Evolutionary conservation across 768 basidiomycete species (phyloP), one percentile per base, ranked within the genome.

Genomic region (Tulasnella calospora): DNA sequence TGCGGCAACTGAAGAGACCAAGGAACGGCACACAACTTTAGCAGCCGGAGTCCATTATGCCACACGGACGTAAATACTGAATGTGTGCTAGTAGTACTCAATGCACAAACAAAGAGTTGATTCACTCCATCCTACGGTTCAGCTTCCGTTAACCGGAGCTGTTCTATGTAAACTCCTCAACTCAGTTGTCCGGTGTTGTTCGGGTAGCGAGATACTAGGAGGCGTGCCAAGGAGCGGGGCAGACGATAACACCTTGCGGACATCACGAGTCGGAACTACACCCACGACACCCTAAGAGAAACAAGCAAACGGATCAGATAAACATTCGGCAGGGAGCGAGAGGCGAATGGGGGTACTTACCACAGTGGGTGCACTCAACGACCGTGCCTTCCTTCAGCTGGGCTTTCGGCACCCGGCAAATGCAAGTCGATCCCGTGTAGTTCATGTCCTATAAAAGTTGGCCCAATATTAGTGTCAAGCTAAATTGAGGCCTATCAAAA

Each of bases 311-410:
- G 44, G n/a, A 23, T 38, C 27, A 30, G 12, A 23, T n/a, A 69
- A 44, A 27, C 27, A n/a, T 74, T 41, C 21, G 35, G 33, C 33
- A 35, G 15, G 61, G 10, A 46, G 76, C 44, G 75, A 23, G 36
- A 61, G 33, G 10, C 13, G 40, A 70, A 27, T 55, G 38, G 27
- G 13, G 19, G 41, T 35, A 89, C 94, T 79, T 82, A 96, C 97
- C 97, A 84, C 97, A 98, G 83, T 98, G 96, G 71, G 94, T 93
- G 85, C 97, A 99, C 84, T 99, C 95, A 1, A 99, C 96, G 41
- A 98, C 87, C 3, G 94, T 96, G 8, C 96, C 97, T 73, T 89
- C 87, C 77, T 94, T 92, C 35, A 99, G 89, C 82, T 96, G 92
- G 6, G 94, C 92, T 84, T 98, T 99, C 5, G 98, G 98, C 73